Evolutionary conservation across 768 basidiomycete species (phyloP).

Genomic region (Brasilioporus rufonigricans): DNA sequence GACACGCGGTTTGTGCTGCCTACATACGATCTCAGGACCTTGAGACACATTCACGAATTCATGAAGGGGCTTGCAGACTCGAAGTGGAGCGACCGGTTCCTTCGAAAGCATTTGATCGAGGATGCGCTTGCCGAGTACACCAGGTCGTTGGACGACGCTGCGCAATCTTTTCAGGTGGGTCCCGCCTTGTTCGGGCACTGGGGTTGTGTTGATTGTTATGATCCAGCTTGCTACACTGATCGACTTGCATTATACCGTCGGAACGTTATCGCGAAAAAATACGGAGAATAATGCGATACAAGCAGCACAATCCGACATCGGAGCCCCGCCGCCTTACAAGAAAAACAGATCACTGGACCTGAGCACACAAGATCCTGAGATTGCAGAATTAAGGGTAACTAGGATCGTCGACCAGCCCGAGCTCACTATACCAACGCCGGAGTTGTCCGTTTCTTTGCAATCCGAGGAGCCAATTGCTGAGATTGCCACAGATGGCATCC

Average conservation of each 20-base stretch:
- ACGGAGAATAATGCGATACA: neutral
- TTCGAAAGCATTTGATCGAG: conserved; percentile 41
- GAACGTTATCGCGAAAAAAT: conserved; percentile 13
- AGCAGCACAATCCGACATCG: neutral
- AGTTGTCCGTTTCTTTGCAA: neutral
- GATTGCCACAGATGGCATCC: conserved; percentile 17
- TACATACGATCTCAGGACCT: conserved; percentile 27
- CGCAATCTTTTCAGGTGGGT: conserved; percentile 45
- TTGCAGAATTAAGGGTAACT: neutral
- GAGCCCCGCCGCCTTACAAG: conserved; percentile 23
- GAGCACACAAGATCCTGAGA: neutral
- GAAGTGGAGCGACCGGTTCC: conserved; percentile 42
- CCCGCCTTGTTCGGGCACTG: neutral
- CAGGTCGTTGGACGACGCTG: conserved; percentile 41
- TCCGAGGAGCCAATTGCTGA: conserved; percentile 16
- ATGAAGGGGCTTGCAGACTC: conserved; percentile 38
- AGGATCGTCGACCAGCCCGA: conserved; percentile 2
- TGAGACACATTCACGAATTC: conserved; percentile 39
- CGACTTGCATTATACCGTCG: conserved; percentile 43
- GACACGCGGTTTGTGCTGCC: neutral
- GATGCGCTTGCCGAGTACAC: conserved; percentile 35
- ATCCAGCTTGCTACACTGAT: conserved; percentile 45
- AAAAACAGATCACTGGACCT: neutral
- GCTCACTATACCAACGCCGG: neutral
- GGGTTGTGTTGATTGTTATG: neutral